Evolutionary conservation across 495 filamentous ascomycete species (phyloP).

Genomic region (Paragyromitra xinjiangensis): DNA sequence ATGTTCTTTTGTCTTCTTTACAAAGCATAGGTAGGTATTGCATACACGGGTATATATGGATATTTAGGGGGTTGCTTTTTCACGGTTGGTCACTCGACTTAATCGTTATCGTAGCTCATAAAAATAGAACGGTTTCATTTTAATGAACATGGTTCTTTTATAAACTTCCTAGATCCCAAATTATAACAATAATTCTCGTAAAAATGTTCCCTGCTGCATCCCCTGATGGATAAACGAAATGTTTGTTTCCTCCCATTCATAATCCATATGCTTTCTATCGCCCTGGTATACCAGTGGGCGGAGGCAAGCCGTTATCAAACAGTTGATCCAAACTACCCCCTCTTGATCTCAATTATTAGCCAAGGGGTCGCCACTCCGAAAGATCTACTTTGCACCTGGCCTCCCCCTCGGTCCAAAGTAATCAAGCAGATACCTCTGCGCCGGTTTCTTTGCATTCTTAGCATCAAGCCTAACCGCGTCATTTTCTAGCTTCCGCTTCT

Average conservation of each 20-base stretch:
- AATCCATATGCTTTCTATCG: background rate
- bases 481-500: background rate
- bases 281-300: too few relatives aligned
- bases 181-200: background rate
- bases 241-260: background rate
- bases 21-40: conserved; percentile 6
- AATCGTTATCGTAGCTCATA: background rate
- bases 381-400: background rate
- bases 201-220: background rate
- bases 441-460: background rate
- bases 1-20: conserved; percentile 3
- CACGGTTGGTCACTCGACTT: background rate
- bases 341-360: background rate
- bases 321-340: background rate
- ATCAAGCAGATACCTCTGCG: background rate
- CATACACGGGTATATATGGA: conserved; percentile 1
- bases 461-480: background rate
- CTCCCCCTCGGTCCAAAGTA: background rate
- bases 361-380: background rate
- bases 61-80: background rate
- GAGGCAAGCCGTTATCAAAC: background rate
- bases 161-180: background rate
- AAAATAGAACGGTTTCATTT: conserved; percentile 5
- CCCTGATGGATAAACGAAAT: background rate
- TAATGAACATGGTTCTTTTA: background rate